Base-by-base conservation (phyloP, 306 rosid genomes). In the Echinosophora koreensis region DNA sequence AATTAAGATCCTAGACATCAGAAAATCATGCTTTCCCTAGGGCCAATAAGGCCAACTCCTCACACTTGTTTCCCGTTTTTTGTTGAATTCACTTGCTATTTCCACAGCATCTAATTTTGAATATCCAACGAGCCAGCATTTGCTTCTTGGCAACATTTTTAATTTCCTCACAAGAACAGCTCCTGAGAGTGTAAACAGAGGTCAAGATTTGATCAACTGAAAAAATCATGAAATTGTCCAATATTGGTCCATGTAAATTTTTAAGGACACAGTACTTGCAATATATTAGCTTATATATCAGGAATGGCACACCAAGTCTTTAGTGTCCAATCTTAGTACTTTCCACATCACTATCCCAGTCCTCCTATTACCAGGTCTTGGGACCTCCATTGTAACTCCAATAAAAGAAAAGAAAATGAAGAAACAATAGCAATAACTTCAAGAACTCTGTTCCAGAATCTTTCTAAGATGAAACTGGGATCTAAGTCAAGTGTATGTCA, bases 91-190 rank as follows among this genome's bases (percentile, higher is more conserved):
- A 39, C 22, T 59, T 35, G 97, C 96, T 18, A 72, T 65, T 57
- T 89, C 90, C 32, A 55, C 51, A 1, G 90, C 86, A 77, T 86
- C 84, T 30, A 13, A 78, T 42, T 66, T 54, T 35, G 92, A 86
- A 86, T 83, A 80, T 78, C 98, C 98, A 74, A 95, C 89, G 4
- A 81, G 78, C 95, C 97, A 95, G 83, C 97, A 95, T 88, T 87
- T 92, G 30, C 71, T 78, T 83, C 74, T 84, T 4, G 98, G 98
- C 58, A 92, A 77, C n/a, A n/a, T n/a, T n/a, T n/a, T n/a, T n/a
- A n/a, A n/a, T n/a, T n/a, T n/a, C n/a, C n/a, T n/a, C n/a, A 27
- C 67, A 56, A 77, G 96, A 87, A 92, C 81, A 82, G 82, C 73
- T 61, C 98, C 98, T 92, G 46, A 57, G 7, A 82, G 37, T 52